Conservation (phyloP, 1,284 basidiomycete genomes). For the Coniferiporia weirii region DNA sequence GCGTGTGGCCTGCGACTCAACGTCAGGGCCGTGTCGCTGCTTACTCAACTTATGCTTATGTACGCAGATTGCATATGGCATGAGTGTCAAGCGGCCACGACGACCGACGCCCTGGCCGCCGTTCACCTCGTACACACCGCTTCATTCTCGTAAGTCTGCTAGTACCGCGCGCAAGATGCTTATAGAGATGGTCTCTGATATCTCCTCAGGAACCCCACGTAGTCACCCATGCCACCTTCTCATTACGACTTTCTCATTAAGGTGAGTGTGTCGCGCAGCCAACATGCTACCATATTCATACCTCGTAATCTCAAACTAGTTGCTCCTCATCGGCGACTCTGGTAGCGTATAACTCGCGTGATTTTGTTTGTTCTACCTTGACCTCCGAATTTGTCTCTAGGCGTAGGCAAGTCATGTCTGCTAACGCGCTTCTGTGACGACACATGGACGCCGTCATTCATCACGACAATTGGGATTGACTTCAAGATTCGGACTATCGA, state of each 20-base stretch:
- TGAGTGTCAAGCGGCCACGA: neutral
- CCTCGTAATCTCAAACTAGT: conserved; percentile 38
- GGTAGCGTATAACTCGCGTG: conserved; percentile 41
- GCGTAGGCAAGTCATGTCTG: conserved; percentile 98
- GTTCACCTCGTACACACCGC: neutral
- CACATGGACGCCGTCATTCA: conserved; percentile 99
- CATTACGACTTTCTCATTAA: conserved; percentile 95
- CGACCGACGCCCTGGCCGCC: neutral
- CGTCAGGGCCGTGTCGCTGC: too few species aligned
- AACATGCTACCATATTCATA: neutral
- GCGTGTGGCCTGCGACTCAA: too few species aligned
- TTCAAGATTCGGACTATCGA: conserved; percentile 98
- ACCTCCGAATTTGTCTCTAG: conserved; percentile 34
- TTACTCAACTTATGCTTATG: neutral
- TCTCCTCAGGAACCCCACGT: neutral
- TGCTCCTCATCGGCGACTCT: conserved; percentile 95
- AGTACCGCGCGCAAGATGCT: neutral
- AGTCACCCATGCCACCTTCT: conserved; percentile 66
- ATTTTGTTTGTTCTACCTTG: neutral
- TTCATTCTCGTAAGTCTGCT: neutral
- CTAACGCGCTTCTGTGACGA: conserved; percentile 99
- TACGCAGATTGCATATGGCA: neutral
- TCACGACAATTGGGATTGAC: conserved; percentile 97
- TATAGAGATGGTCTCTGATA: neutral
- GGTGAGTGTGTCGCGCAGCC: conserved; percentile 34